These are phyloP conservation scores for Straminergon stramineum DNA, from an alignment of 225 moss, liverwort and hornwort species.

Conservation along the genomic window DNA sequence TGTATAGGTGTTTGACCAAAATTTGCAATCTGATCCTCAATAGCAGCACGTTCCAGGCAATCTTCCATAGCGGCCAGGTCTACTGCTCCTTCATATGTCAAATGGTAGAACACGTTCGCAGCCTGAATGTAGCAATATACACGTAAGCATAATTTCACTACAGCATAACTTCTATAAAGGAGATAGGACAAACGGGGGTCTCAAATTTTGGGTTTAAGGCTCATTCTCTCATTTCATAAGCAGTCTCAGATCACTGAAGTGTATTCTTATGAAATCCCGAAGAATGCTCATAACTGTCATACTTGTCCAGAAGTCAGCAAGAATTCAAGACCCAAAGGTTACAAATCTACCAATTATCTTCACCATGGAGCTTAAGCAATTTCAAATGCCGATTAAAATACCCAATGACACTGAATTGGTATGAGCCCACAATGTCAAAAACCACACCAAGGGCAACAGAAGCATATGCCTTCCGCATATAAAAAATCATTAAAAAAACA, in stretches of 20 bases:
- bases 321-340: not conserved
- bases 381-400: not conserved
- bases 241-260: not conserved
- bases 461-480: not conserved
- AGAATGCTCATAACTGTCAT: not conserved
- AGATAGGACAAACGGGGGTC: not conserved
- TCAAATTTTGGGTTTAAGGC: not conserved
- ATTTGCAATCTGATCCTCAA: slow-evolving; percentile 78
- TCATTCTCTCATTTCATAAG: not conserved
- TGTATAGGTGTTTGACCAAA: slow-evolving; percentile 76
- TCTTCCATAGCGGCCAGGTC: slow-evolving; percentile 62
- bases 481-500: not conserved
- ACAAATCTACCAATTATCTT: not conserved
- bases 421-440: not conserved
- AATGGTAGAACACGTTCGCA: slow-evolving; percentile 73
- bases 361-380: not conserved
- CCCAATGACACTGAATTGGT: not conserved
- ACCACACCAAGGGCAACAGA: not conserved
- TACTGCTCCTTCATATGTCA: slow-evolving; percentile 79
- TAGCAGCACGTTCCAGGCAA: slow-evolving; percentile 57
- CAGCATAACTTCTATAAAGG: not conserved
- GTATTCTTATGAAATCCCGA: not conserved
- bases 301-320: not conserved
- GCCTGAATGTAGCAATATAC: slow-evolving; percentile 26
- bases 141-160: not conserved